Evolutionary conservation across 2,329 filamentous ascomycete genomes (phyloP).

Genomic region (Fusarium graminum): DNA sequence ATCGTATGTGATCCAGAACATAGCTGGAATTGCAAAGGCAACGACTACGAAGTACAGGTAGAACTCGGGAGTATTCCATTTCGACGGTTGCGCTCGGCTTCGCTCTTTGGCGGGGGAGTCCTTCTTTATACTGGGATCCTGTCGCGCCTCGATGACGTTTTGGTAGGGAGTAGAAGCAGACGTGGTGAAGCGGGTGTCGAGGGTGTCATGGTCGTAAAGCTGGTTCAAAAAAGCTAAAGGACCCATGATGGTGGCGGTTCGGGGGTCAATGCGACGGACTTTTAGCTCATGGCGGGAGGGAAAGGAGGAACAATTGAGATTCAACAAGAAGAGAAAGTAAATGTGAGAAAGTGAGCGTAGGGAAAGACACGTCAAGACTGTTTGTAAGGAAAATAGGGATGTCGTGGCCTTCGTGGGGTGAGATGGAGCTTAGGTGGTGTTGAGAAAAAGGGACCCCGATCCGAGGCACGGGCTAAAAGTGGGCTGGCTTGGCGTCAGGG

Average conservation of each 20-base stretch:
- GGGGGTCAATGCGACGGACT: slow-evolving; percentile 16
- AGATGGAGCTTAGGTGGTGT: slow-evolving; percentile 36
- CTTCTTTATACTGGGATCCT: slow-evolving; percentile 56
- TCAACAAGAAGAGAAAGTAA: neutral
- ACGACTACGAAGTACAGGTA: slow-evolving; percentile 82
- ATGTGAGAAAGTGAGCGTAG: slow-evolving; percentile 11
- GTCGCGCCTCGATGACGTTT: slow-evolving; percentile 65
- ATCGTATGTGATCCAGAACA: slow-evolving; percentile 91
- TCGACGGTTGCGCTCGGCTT: slow-evolving; percentile 68
- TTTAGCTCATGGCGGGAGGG: slow-evolving; percentile 44
- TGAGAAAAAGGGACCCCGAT: slow-evolving; percentile 43
- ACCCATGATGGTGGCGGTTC: slow-evolving; percentile 56
- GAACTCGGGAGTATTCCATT: slow-evolving; percentile 91
- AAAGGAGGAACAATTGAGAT: neutral
- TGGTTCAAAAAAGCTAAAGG: slow-evolving; percentile 59
- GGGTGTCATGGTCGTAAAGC: slow-evolving; percentile 74
- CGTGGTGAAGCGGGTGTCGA: slow-evolving; percentile 74
- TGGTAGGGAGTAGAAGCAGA: slow-evolving; percentile 77
- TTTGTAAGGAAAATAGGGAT: slow-evolving; percentile 30
- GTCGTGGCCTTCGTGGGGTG: slow-evolving; percentile 47
- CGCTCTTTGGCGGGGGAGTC: slow-evolving; percentile 55
- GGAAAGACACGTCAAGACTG: slow-evolving; percentile 10
- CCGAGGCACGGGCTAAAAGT: slow-evolving; percentile 35
- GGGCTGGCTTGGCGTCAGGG: slow-evolving; percentile 35
- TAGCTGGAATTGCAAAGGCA: slow-evolving; percentile 76